Evolutionary conservation across 2,329 filamentous ascomycete species (phyloP), one percentile per base, ranked within the genome.

Genomic region (Furcasterigmium furcatum): DNA sequence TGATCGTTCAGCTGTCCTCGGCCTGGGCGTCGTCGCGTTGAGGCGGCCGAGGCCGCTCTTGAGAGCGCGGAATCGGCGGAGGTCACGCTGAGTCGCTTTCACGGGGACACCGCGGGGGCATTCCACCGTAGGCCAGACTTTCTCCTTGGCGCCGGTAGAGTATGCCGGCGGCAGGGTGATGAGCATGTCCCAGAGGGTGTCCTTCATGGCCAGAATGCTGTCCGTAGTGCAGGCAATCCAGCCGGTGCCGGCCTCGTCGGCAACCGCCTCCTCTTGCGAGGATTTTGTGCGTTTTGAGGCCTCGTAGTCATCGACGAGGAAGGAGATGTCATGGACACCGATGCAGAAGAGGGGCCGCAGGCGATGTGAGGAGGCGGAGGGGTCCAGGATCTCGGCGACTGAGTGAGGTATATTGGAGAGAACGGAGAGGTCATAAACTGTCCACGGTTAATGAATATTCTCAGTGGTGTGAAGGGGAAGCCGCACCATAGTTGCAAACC

Each of bases 181-280:
- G 32, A 96, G 78, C 56, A 96, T 77, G 61, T 99, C 94, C 74
- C 91, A 97, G 3, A 99, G 79, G 3, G 87, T 80, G 42, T 84
- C 80, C 69, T 97, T 97, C 65, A 89, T 87, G 39, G 82, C 84
- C 13, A 99, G 77, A 47, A 99, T 94, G 59, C 88, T 92, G 67
- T 99, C 94, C 2, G 92, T 97, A 4, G 92, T 96, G 65, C 91
- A 96, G 12, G 92, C 94, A 48, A 96, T 85, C 91, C 91, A 99
- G 32, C 91, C 88, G 13, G 77, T 68, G 25, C 75, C 75, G 20
- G 67, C 61, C 35, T 80, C 74, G 20, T 73, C 76, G 29, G 67
- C 64, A 14, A 65, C 58, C 10, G 64, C 61, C 35, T 61, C 61
- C 38, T 66, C 62, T 8, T 21, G 10, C 5, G n/a, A 16, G 46